Evolutionary conservation across 495 filamentous ascomycete species (phyloP), one percentile per base, ranked within the genome.

Genomic region (Hypoxylon fuscum): DNA sequence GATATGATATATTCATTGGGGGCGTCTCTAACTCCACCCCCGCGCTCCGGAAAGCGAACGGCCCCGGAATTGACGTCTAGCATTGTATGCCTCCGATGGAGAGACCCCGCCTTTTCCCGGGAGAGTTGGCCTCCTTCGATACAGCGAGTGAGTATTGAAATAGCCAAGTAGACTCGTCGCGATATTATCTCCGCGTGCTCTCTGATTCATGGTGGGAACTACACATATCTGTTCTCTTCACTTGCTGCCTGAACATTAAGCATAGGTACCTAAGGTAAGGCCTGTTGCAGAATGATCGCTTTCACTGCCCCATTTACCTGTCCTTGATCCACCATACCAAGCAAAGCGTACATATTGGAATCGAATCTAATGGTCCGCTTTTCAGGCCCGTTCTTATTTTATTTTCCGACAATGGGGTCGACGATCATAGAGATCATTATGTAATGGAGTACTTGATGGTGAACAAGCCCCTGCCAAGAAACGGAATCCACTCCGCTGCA

Each of bases 341-440:
- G 25, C 25, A 27, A 27, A 8, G 4, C 3, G 4, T 8, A 8
- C 25, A 27, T 27, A 4, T 27, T 27, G 25, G 17, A 5, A 22
- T 12, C 17, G 41, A 55, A 44, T 55, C 22, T 46, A 32, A 31
- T 38, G 34, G 22, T 61, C 57, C 57, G 43, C 49, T 61, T 61
- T 54, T 54, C 17, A 18, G 44, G 10, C 15, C 21, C 12, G 11
- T 41, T 41, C 18, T 42, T 54, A 48, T 42, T 32, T 60, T 47
- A 60, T 60, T 60, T 17, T 54, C 57, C 57, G 57, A 54, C 23
- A 40, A 60, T 41, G 57, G 57, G 32, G 14, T 31, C 3, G 48
- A 35, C 49, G 57, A 61, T 61, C 57, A 12, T 25, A 61, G 23
- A 54, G 57, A 61, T 54, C 49, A 43, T 61, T 61, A 61, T 38